Evolutionary conservation across 805 yeast species (phyloP).

Genomic region (Ogataea angusta): DNA sequence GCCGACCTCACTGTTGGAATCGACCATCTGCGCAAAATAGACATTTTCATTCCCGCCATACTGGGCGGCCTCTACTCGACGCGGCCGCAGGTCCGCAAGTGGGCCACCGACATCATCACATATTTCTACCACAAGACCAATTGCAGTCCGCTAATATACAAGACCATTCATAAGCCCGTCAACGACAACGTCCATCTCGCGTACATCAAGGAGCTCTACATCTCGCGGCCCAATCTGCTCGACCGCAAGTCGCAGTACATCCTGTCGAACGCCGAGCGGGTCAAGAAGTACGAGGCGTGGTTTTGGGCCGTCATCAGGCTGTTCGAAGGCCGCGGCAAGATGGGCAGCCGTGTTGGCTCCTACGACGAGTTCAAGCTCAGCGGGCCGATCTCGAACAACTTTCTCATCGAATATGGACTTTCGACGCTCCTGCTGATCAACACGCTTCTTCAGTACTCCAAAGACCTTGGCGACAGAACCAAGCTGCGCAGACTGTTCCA

Average conservation of each 20-base stretch:
- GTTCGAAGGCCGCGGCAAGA: constrained; percentile 69
- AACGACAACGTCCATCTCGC: constrained; percentile 35
- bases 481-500: constrained; percentile 45
- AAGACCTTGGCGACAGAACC: constrained; percentile 38
- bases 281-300: constrained; percentile 34
- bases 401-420: constrained; percentile 52
- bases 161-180: constrained; percentile 27
- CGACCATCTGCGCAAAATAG: constrained; percentile 54
- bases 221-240: constrained; percentile 17
- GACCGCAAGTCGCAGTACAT: constrained; percentile 29
- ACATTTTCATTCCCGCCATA: constrained; percentile 61
- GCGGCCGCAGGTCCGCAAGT: constrained; percentile 71
- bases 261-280: constrained; percentile 23
- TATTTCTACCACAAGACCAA: constrained; percentile 39
- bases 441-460: constrained; percentile 42
- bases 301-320: constrained; percentile 30
- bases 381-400: constrained; percentile 56
- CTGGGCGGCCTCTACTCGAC: constrained; percentile 78
- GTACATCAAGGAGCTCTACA: constrained; percentile 28
- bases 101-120: constrained; percentile 78
- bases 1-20: constrained; percentile 72
- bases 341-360: constrained; percentile 92
- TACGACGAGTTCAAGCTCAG: constrained; percentile 68
- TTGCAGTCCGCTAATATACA: constrained; percentile 21
- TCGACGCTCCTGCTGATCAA: constrained; percentile 49